Base-by-base conservation (phyloP, 75 land plant species). In the Selaginella moellendorffii region DNA sequence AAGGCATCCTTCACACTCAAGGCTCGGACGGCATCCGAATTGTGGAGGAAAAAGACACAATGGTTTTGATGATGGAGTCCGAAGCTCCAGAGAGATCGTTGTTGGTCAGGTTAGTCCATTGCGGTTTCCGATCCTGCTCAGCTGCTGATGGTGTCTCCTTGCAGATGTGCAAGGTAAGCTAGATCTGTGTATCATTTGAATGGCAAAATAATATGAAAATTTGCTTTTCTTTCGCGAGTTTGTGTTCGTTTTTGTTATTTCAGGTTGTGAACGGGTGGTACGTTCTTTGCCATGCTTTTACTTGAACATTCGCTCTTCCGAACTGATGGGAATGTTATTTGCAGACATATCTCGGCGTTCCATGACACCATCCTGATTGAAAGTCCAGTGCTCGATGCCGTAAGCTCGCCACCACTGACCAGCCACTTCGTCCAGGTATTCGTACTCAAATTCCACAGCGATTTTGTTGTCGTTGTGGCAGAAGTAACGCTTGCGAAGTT, bases 331-430 rank as follows among this genome's bases (percentile, higher is more conserved):
- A 28, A 74, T 54, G 52, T 74, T 71, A 60, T 74, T 74, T 5
- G 72, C 76, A 52, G 74, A 70, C 76, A 74, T 74, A 52, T 74
- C 76, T 1, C 76, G 66, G 14, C 68, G 73, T 19, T 71, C 56
- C 76, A 74, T 74, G 20, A 74, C 66, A 28, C 76, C 76, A 21
- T 69, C 30, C 1, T 53, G 54, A 25, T 74, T 31, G 24, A 69
- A 74, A 28, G 74, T 71, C 76, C 76, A 74, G 18, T 71, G 59
- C 61, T 74, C 76, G 2, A 70, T 69, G 25, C 76, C 76, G 52
- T 74, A 71, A 26, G 76, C 72, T 51, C 76, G 63, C 46, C 46
- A 36, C 23, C 0, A 73, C 76, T 71, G 68, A 17, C 69, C 28
- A 0, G 28, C 54, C 20, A 31, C 72, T 46, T 54, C 36, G 30